phyloP scores from a whole-genome alignment of 257 asterid genomes.

The Schizonepeta tenuifolia region DNA sequence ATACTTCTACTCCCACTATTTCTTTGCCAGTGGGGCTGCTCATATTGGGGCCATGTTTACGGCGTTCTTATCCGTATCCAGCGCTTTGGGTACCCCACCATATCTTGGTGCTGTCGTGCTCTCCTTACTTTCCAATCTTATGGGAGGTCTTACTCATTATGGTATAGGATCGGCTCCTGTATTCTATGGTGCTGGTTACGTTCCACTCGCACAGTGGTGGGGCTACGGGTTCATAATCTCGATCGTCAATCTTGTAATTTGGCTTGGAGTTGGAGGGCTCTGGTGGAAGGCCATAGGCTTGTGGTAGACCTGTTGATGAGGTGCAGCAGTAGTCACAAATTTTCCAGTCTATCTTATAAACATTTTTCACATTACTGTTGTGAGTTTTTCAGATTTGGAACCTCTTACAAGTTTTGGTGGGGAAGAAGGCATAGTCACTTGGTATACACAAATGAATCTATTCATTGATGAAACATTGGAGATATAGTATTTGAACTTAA shows the following conservation, averaged over 20 bases:
- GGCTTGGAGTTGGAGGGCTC: slow-evolving; percentile 91
- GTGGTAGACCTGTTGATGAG: slow-evolving; percentile 53
- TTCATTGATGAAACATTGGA: neutral
- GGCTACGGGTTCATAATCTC: slow-evolving; percentile 81
- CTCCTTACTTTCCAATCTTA: slow-evolving; percentile 79
- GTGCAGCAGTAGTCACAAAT: neutral
- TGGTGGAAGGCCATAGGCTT: slow-evolving; percentile 97
- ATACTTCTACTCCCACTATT: slow-evolving; percentile 96
- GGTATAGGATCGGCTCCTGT: slow-evolving; percentile 93
- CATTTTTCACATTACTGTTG: neutral
- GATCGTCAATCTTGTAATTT: slow-evolving; percentile 73
- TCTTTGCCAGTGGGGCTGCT: slow-evolving; percentile 99
- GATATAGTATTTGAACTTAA: neutral
- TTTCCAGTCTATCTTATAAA: neutral
- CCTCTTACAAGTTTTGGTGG: neutral
- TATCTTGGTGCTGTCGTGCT: slow-evolving; percentile 82
- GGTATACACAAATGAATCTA: neutral
- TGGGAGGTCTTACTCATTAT: slow-evolving; percentile 91
- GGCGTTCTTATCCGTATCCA: slow-evolving; percentile 89
- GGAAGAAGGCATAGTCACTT: neutral
- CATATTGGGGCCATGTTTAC: slow-evolving; percentile 99
- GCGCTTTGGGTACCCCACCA: slow-evolving; percentile 91
- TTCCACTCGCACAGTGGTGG: slow-evolving; percentile 89
- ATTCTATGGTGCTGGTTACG: slow-evolving; percentile 83
- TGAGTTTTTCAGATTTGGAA: slow-evolving; percentile 3